These are phyloP conservation scores for Cetradonia linearis DNA, from an alignment of 495 filamentous ascomycete genomes.

Conservation along the genomic window DNA sequence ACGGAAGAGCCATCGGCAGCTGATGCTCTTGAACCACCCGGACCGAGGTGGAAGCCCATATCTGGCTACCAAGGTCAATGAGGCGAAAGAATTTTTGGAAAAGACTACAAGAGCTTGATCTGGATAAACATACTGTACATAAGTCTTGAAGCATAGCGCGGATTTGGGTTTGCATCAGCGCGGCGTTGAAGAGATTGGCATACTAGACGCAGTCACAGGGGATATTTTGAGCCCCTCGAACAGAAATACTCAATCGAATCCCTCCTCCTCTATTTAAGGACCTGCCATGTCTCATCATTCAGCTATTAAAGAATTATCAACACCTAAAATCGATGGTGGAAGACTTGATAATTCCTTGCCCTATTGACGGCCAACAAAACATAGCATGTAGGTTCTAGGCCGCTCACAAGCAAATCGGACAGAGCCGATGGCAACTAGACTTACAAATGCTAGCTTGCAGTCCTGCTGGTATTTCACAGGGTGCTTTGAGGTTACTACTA, in stretches of 20 bases:
- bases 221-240: neutral
- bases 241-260: neutral
- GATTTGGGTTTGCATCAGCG: constrained; percentile 22
- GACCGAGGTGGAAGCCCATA: constrained; percentile 96
- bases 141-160: constrained; percentile 24
- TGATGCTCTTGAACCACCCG: constrained; percentile 97
- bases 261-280: neutral
- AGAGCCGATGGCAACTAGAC: neutral
- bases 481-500: neutral
- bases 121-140: constrained; percentile 1
- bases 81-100: constrained; percentile 93
- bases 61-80: constrained; percentile 92
- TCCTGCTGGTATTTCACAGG: neutral
- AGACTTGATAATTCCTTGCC: no score
- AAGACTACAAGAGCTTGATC: constrained; percentile 39
- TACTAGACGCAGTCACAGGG: neutral
- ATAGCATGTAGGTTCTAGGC: no score
- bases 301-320: neutral
- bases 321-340: neutral
- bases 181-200: neutral
- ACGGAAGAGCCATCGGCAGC: constrained; percentile 87
- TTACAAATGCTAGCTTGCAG: neutral
- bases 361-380: no score
- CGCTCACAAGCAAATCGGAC: neutral
- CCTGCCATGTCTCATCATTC: neutral